A percentile compares a stretch with the other conserved stretches of the same genome.
phyloP scores from a whole-genome alignment of 257 asterid species.

The Marsdenia floribunda region DNA sequence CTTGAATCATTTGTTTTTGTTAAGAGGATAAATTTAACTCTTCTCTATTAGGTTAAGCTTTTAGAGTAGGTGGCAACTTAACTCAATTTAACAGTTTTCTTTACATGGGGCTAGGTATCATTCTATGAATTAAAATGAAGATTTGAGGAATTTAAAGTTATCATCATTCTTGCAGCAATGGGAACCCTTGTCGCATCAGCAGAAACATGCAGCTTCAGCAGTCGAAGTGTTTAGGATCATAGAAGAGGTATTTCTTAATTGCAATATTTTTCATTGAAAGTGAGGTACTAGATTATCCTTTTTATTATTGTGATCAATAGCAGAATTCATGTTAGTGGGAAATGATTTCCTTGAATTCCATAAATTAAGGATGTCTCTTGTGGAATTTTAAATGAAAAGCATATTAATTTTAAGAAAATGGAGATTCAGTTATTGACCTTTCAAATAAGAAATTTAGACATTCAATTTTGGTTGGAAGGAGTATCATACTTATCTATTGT shows the following conservation, averaged over 20 bases:
- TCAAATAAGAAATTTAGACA: neutral
- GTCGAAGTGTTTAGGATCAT: slow-evolving; percentile 96
- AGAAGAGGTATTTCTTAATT: slow-evolving; percentile 69
- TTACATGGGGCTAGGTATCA: neutral
- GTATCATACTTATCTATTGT: neutral
- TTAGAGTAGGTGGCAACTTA: no score
- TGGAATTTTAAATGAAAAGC: no score
- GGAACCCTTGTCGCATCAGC: slow-evolving; percentile 87
- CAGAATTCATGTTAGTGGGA: neutral
- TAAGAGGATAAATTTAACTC: no score
- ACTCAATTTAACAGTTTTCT: no score
- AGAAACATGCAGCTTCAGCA: slow-evolving; percentile 93
- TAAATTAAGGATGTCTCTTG: no score
- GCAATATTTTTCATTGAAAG: neutral
- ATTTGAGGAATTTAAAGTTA: neutral
- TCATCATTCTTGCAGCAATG: slow-evolving; percentile 48
- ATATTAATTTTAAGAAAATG: no score
- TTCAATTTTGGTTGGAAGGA: neutral
- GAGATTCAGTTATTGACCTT: neutral
- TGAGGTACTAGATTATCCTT: neutral
- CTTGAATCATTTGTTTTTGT: neutral
- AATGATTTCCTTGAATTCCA: no score
- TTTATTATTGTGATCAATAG: neutral
- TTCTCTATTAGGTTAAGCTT: no score
- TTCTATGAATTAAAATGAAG: neutral